phyloP scores from a whole-genome alignment of 805 yeast genomes.

The Kodamaea lidongshanica region DNA sequence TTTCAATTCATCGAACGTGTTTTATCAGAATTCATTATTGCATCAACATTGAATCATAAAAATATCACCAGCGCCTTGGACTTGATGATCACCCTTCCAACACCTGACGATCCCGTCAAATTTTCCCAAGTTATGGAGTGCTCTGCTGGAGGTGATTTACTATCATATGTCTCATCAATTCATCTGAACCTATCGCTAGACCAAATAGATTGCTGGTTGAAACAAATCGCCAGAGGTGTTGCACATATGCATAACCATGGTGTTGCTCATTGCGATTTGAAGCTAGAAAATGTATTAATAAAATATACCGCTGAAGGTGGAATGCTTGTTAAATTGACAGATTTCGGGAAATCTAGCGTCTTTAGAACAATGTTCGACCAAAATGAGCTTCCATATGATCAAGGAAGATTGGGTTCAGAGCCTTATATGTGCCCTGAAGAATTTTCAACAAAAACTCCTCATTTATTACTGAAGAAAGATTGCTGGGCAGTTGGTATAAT shows the following conservation, averaged over 20 bases:
- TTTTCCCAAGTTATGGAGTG: constrained; percentile 36
- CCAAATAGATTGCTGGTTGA: constrained; percentile 86
- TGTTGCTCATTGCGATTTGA: constrained; percentile 88
- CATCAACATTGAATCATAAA: constrained; percentile 67
- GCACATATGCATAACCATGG: constrained; percentile 86
- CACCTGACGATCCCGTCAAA: constrained; percentile 4
- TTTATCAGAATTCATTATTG: constrained; percentile 85
- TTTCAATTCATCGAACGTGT: constrained; percentile 61
- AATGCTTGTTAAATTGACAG: constrained; percentile 43
- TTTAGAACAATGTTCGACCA: constrained; percentile 87
- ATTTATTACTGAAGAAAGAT: constrained; percentile 77
- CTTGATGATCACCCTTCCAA: constrained; percentile 43
- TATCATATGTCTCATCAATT: constrained; percentile 21
- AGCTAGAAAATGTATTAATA: constrained; percentile 78
- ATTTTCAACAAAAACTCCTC: constrained; percentile 38
- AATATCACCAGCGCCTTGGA: constrained; percentile 76
- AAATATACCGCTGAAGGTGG: constrained; percentile 7
- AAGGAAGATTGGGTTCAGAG: constrained; percentile 79
- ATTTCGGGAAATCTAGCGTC: constrained; percentile 89
- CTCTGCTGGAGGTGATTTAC: constrained; percentile 31
- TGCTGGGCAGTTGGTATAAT: constrained; percentile 82
- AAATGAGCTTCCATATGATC: constrained; percentile 31
- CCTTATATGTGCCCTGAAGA: constrained; percentile 95
- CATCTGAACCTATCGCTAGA: constrained; percentile 19
- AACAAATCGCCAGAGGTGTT: constrained; percentile 77